These are phyloP conservation scores for Volvariella volvacea DNA, from an alignment of 1,284 basidiomycete genomes.

Conservation along the genomic window DNA sequence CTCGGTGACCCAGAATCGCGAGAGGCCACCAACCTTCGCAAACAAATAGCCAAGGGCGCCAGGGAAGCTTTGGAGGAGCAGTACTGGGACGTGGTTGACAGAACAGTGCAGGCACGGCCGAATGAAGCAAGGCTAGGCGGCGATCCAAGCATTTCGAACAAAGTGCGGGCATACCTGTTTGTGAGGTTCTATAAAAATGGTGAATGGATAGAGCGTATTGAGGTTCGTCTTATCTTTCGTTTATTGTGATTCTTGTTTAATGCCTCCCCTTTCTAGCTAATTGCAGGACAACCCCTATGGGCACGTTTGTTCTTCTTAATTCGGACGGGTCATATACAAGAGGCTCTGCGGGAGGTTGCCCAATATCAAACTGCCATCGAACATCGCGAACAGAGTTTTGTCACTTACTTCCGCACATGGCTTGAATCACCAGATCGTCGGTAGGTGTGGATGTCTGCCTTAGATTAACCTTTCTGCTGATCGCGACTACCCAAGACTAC, in stretches of 20 bases:
- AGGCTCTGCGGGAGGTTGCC: conserved; percentile 76
- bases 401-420: conserved; percentile 82
- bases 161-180: conserved; percentile 80
- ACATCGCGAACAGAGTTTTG: conserved; percentile 79
- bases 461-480: conserved; percentile 6
- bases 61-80: conserved; percentile 76
- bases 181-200: conserved; percentile 77
- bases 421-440: conserved; percentile 76
- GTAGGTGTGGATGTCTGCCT: conserved; percentile 29
- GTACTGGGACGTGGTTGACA: conserved; percentile 83
- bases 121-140: conserved; percentile 88
- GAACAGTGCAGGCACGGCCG: conserved; percentile 78
- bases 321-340: conserved; percentile 76
- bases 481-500: conserved; percentile 39
- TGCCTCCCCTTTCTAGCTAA: conserved; percentile 40
- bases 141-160: conserved; percentile 86
- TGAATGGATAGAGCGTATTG: conserved; percentile 80
- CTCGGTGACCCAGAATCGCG: conserved; percentile 63
- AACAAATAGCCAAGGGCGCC: conserved; percentile 69
- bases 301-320: conserved; percentile 89
- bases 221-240: conserved; percentile 40
- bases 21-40: conserved; percentile 55
- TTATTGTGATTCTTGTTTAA: not conserved
- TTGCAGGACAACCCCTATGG: conserved; percentile 87
- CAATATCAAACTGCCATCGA: conserved; percentile 73